Percentiles rank a stretch among this genome's conserved stretches.
phyloP scores from a whole-genome alignment of 345 rosid genomes.

The Raphanus sativus region DNA sequence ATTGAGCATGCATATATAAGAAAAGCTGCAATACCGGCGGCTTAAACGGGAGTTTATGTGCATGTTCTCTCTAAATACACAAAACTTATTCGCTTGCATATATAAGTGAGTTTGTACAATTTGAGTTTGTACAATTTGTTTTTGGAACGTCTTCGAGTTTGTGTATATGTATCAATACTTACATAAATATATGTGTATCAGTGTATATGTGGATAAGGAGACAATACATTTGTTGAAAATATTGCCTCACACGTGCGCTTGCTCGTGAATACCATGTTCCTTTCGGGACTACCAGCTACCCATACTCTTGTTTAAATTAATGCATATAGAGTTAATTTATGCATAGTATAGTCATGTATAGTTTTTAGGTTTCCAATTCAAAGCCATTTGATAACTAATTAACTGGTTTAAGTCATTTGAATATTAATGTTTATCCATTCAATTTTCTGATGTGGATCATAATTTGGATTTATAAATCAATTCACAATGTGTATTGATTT shows the following conservation, averaged over 20 bases:
- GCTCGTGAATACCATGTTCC: slow-evolving; percentile 24
- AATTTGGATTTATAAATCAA: neutral
- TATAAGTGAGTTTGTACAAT: neutral
- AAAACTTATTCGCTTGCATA: neutral
- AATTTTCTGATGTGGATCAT: neutral
- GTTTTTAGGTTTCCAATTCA: neutral
- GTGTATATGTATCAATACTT: neutral
- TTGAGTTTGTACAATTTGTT: neutral
- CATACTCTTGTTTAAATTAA: neutral
- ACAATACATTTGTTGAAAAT: slow-evolving; percentile 14
- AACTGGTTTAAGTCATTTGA: neutral
- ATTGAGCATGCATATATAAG: neutral
- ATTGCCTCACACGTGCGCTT: slow-evolving; percentile 33
- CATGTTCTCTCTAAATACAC: slow-evolving; percentile 33
- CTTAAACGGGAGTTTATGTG: slow-evolving; percentile 30
- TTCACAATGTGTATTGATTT: neutral
- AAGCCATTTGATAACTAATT: neutral
- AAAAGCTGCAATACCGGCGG: slow-evolving; percentile 34
- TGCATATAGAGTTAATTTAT: neutral
- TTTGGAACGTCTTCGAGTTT: neutral
- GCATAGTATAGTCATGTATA: neutral
- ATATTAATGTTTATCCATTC: neutral
- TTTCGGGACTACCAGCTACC: slow-evolving; percentile 22
- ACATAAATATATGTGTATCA: neutral
- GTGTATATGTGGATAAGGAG: slow-evolving; percentile 32